These are phyloP conservation scores for Blastomyces parvus DNA, from an alignment of 2,329 filamentous ascomycete species.

Conservation along the genomic window DNA sequence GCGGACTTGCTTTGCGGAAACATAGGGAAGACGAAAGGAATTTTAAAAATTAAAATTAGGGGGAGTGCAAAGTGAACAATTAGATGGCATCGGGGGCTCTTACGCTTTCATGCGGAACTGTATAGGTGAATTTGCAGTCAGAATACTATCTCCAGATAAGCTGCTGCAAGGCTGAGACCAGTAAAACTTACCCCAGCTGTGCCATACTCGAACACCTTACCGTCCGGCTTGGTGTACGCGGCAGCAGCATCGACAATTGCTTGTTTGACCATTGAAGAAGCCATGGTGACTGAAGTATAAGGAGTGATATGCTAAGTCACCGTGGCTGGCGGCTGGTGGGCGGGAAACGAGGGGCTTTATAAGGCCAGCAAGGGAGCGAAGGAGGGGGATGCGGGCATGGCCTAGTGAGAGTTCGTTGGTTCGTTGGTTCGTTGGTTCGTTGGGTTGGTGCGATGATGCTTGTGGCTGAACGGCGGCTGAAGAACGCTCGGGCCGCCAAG, in stretches of 20 bases:
- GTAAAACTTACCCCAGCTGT: slow-evolving; percentile 49
- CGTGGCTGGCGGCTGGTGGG: neutral
- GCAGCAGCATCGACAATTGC: slow-evolving; percentile 40
- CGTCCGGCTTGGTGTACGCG: slow-evolving; percentile 42
- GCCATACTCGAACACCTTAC: slow-evolving; percentile 48
- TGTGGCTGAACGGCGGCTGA: slow-evolving; percentile 2
- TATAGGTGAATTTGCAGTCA: slow-evolving; percentile 14
- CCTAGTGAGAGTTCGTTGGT: neutral
- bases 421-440: neutral
- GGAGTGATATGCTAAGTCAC: neutral
- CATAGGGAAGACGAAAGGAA: slow-evolving; percentile 2
- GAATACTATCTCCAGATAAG: slow-evolving; percentile 1
- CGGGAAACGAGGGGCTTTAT: neutral
- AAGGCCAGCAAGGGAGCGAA: neutral
- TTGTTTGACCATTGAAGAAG: slow-evolving; percentile 34
- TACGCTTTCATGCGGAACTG: slow-evolving; percentile 64
- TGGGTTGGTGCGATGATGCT: neutral
- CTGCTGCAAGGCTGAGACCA: neutral
- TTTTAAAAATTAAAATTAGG: slow-evolving; percentile 8
- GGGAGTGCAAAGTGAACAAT: neutral
- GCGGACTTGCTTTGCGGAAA: neutral
- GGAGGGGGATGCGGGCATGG: neutral
- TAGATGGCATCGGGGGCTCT: slow-evolving; percentile 20
- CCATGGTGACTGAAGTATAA: slow-evolving; percentile 24
- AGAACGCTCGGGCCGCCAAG: neutral